phyloP scores from a whole-genome alignment of 768 basidiomycete species.

The Termitomyces sp. region DNA sequence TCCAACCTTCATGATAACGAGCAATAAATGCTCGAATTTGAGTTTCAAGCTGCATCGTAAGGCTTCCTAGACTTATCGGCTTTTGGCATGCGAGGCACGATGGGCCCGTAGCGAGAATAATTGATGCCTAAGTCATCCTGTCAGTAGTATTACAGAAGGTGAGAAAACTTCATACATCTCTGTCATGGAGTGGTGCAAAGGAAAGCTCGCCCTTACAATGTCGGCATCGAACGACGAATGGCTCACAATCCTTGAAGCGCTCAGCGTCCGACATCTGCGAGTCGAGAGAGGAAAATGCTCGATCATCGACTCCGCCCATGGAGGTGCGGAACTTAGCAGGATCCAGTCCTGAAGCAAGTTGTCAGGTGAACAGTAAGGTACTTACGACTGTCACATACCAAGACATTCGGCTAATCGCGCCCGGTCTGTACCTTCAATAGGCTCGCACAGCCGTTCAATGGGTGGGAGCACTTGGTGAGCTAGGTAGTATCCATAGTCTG shows the following conservation, averaged over 20 bases:
- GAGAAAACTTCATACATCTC: conserved; percentile 38
- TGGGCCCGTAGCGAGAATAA: conserved; percentile 64
- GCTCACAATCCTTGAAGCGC: conserved; percentile 74
- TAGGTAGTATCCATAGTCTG: conserved; percentile 92
- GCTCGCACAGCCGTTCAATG: conserved; percentile 91
- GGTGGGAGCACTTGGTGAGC: conserved; percentile 92
- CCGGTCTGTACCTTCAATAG: conserved; percentile 94
- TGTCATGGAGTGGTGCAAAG: conserved; percentile 59
- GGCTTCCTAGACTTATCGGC: conserved; percentile 50
- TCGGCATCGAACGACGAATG: conserved; percentile 75
- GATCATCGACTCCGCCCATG: conserved; percentile 49
- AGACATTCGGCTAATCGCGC: conserved; percentile 92
- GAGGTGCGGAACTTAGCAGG: conserved; percentile 52
- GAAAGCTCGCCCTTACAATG: conserved; percentile 59
- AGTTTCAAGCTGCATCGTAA: conserved; percentile 82
- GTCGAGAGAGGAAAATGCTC: conserved; percentile 75
- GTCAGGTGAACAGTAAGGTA: conserved; percentile 1
- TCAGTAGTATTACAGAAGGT: conserved; percentile 1
- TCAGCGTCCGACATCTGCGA: conserved; percentile 87
- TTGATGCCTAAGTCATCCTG: conserved; percentile 47
- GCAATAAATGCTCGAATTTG: conserved; percentile 78
- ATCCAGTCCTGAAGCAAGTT: conserved; percentile 45
- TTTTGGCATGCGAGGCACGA: conserved; percentile 67
- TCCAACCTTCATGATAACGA: conserved; percentile 89
- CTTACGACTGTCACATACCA: conserved; percentile 41